Percentiles rank a stretch among this genome's conserved stretches.
These are phyloP conservation scores for Daldinia loculata DNA, from an alignment of 495 filamentous ascomycete genomes.

Conservation along the genomic window DNA sequence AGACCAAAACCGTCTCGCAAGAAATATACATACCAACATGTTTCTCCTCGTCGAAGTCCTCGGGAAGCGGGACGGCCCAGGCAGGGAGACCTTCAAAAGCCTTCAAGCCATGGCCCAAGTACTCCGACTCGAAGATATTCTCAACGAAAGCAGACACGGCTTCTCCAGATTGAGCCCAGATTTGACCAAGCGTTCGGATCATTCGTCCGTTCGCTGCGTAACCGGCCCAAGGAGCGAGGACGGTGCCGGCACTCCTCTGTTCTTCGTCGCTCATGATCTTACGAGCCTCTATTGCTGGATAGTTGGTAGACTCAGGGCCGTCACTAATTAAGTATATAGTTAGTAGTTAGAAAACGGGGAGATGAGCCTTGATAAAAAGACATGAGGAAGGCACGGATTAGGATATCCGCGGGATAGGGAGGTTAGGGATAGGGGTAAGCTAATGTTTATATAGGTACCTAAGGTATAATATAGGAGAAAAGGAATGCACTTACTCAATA, in stretches of 20 bases:
- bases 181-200: background rate
- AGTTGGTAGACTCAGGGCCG: background rate
- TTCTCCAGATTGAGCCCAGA: background rate
- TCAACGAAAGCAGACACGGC: background rate
- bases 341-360: background rate
- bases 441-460: too few relatives aligned
- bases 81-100: background rate
- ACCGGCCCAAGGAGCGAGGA: background rate
- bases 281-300: background rate
- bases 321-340: background rate
- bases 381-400: background rate
- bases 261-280: background rate
- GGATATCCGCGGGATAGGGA: background rate
- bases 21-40: slow-evolving; percentile 8
- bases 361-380: background rate
- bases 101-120: background rate
- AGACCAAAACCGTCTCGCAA: background rate
- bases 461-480: background rate
- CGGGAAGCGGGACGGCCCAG: background rate
- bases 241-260: background rate
- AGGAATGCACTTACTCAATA: background rate
- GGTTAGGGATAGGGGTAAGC: too few relatives aligned
- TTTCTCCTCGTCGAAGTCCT: slow-evolving; percentile 1
- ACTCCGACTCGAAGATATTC: background rate
- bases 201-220: background rate